phyloP scores from a whole-genome alignment of 2,329 filamentous ascomycete species.

The Colletotrichum viniferum region DNA sequence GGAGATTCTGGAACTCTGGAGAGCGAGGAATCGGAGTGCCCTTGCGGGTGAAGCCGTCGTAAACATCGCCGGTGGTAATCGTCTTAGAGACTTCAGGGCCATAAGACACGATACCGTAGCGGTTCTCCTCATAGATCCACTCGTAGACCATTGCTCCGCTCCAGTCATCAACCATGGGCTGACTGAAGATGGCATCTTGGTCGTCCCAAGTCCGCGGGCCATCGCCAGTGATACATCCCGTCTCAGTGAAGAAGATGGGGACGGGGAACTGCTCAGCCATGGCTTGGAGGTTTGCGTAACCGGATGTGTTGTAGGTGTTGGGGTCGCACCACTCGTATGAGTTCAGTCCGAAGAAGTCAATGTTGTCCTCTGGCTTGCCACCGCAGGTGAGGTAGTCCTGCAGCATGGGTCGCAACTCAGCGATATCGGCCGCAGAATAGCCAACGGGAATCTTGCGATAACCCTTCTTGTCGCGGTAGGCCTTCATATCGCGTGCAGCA shows the following conservation, averaged over 20 bases:
- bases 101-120: slow-evolving; percentile 83
- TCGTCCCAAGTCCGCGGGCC: slow-evolving; percentile 70
- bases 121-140: slow-evolving; percentile 84
- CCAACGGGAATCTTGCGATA: slow-evolving; percentile 85
- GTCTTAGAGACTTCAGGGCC: slow-evolving; percentile 60
- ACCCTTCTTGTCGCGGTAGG: slow-evolving; percentile 74
- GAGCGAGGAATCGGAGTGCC: slow-evolving; percentile 75
- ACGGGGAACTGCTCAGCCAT: slow-evolving; percentile 75
- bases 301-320: slow-evolving; percentile 63
- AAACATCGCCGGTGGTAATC: slow-evolving; percentile 57
- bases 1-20: slow-evolving; percentile 81
- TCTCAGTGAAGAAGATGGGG: slow-evolving; percentile 91
- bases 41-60: slow-evolving; percentile 70
- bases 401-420: slow-evolving; percentile 65
- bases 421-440: slow-evolving; percentile 87
- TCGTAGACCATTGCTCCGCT: slow-evolving; percentile 87
- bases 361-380: slow-evolving; percentile 66
- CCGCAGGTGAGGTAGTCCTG: slow-evolving; percentile 81
- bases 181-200: slow-evolving; percentile 77
- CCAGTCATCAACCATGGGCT: slow-evolving; percentile 71
- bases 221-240: slow-evolving; percentile 73
- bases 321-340: slow-evolving; percentile 82
- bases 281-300: slow-evolving; percentile 71
- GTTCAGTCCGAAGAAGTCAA: slow-evolving; percentile 88
- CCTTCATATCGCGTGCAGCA: slow-evolving; percentile 81